Evolutionary conservation across 2,329 filamentous ascomycete genomes (phyloP).

Genomic region (Albophoma yamanashiensis): DNA sequence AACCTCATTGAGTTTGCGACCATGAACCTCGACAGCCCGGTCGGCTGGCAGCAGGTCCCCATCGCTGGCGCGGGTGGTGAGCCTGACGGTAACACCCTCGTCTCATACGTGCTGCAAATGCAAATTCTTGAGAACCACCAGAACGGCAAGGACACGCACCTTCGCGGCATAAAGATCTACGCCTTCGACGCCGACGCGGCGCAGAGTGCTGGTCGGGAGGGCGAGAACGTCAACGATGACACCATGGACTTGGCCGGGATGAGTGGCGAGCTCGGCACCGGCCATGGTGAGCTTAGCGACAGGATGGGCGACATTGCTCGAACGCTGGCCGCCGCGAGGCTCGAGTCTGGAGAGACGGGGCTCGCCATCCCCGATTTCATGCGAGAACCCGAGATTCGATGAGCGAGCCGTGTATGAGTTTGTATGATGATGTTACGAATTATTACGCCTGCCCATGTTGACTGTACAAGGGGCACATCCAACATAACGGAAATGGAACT

Average conservation of each 20-base stretch:
- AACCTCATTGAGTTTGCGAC: slow-evolving; percentile 81
- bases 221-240: slow-evolving; percentile 15
- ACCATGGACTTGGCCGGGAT: slow-evolving; percentile 14
- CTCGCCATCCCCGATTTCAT: slow-evolving; percentile 30
- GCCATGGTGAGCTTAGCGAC: slow-evolving; percentile 4
- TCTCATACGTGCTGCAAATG: slow-evolving; percentile 84
- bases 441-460: neutral
- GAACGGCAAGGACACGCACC: slow-evolving; percentile 98
- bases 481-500: neutral
- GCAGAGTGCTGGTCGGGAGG: slow-evolving; percentile 26
- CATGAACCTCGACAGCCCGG: slow-evolving; percentile 66
- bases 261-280: slow-evolving; percentile 5
- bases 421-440: neutral
- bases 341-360: slow-evolving; percentile 22
- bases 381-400: slow-evolving; percentile 31
- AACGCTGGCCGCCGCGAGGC: slow-evolving; percentile 14
- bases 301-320: slow-evolving; percentile 17
- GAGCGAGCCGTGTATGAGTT: slow-evolving; percentile 3
- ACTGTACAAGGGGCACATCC: neutral
- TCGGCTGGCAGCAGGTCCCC: slow-evolving; percentile 85
- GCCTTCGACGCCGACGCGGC: slow-evolving; percentile 41
- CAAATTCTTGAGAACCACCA: slow-evolving; percentile 94
- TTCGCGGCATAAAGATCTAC: slow-evolving; percentile 84
- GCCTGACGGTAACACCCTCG: slow-evolving; percentile 61
- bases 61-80: slow-evolving; percentile 43